A percentile compares a stretch with the other conserved stretches of the same genome.
phyloP scores from a whole-genome alignment of 1,284 basidiomycete species.

The Melampsora americana region DNA sequence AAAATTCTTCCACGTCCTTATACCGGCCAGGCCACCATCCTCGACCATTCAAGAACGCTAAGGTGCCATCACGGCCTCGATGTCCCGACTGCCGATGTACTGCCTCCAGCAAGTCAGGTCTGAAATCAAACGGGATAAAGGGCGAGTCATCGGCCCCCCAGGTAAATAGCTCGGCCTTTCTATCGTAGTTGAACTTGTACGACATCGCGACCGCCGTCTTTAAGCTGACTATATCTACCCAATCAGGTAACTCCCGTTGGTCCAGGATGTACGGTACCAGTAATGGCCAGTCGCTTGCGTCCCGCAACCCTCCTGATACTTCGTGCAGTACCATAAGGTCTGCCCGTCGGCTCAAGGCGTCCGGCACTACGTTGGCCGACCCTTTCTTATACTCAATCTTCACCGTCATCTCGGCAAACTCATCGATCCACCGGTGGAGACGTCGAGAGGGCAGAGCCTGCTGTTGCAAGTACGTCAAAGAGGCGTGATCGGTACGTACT shows the following conservation, averaged over 20 bases:
- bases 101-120: background rate
- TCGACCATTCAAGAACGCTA: too few species aligned
- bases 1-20: too few species aligned
- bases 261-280: background rate
- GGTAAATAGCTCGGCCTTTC: background rate
- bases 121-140: background rate
- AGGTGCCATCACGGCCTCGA: too few species aligned
- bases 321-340: background rate
- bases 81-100: too few species aligned
- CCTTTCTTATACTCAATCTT: too few species aligned
- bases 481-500: background rate
- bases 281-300: conserved; percentile 8
- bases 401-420: background rate
- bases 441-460: background rate
- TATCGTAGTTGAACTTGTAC: conserved; percentile 2
- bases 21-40: too few species aligned
- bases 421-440: background rate
- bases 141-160: background rate
- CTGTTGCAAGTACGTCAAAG: background rate
- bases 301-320: too few species aligned
- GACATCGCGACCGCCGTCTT: background rate
- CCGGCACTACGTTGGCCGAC: conserved; percentile 7
- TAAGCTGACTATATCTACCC: background rate
- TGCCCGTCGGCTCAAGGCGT: conserved; percentile 14
- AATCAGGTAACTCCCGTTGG: background rate